phyloP scores from a whole-genome alignment of 768 basidiomycete species.

The Trametes punicea region DNA sequence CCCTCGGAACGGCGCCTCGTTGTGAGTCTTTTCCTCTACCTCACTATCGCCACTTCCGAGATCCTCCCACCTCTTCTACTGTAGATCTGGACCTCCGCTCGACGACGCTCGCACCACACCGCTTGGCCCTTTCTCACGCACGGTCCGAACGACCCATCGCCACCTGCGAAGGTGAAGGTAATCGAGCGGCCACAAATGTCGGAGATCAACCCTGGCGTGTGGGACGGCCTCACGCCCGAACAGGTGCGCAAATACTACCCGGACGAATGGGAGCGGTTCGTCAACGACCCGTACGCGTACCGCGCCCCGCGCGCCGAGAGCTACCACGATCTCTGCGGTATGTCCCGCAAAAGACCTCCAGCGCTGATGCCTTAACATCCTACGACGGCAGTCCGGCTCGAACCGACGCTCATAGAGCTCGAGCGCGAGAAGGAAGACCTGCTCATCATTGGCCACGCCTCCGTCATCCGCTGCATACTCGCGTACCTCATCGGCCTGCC shows the following conservation, averaged over 20 bases:
- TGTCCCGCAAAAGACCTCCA: constrained; percentile 12
- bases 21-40: constrained; percentile 39
- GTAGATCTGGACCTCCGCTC: constrained; percentile 97
- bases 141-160: constrained; percentile 20
- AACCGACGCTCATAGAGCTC: constrained; percentile 88
- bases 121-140: constrained; percentile 84
- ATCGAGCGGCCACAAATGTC: constrained; percentile 95
- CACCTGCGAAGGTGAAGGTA: constrained; percentile 64
- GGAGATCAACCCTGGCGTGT: constrained; percentile 96
- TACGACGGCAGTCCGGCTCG: constrained; percentile 72
- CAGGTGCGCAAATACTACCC: constrained; percentile 89
- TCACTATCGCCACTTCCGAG: not conserved
- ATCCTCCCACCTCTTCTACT: not conserved
- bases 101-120: constrained; percentile 89
- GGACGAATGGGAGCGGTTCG: constrained; percentile 90
- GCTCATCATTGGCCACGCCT: constrained; percentile 94
- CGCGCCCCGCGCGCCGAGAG: constrained; percentile 93
- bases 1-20: constrained; percentile 60
- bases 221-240: constrained; percentile 92
- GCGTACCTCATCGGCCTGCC: constrained; percentile 92
- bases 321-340: constrained; percentile 92
- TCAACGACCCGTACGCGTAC: constrained; percentile 90
- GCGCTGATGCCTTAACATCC: not conserved
- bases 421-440: constrained; percentile 94
- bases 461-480: constrained; percentile 93